Base-by-base conservation (phyloP, 495 filamentous ascomycete species). In the Neurospora sp. region DNA sequence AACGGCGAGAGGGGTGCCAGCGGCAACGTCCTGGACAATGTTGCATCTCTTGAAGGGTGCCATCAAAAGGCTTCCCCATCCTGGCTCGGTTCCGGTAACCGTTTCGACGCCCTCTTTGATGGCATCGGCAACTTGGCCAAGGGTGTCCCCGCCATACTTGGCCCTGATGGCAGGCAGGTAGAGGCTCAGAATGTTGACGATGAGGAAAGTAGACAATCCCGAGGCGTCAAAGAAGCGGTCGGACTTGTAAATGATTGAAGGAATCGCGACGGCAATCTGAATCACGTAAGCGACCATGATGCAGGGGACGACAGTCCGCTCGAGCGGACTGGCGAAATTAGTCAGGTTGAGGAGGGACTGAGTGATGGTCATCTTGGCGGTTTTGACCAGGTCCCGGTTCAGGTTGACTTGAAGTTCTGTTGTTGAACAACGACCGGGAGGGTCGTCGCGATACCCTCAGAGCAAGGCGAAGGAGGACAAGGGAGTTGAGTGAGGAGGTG, bases 181-280 rank as follows among this genome's bases (percentile, higher is more conserved):
- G n/a, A 91, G 78, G 71, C 83, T 86, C 8, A 89, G 74, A 3
- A 84, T 82, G 0, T 86, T 87, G 75, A 89, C 88, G 45, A 86
- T 82, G 37, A 92, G 79, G 76, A 89, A 90, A 9, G 89, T 92
- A 4, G 89, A 75, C 4, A 86, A 87, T 74, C 89, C 89, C 1
- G 88, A 90, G 71, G 88, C 81, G 76, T 92, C 90, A 78, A 89
- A 92, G 82, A 89, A 91, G 66, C 86, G 85, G 71, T 91, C 89
- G 15, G 86, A 85, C 76, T 88, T 85, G 54, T 81, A 79, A 74
- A 83, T 71, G 54, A 90, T 88, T 4, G 89, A 90, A 6, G 89
- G 89, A 9, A 90, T 75, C 8, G 87, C 90, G 39, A 86, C 85
- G 70, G 82, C 86, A 36, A 83, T 77, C 81, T 90, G 88, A 69